Conservation (phyloP, 768 basidiomycete genomes). For the Boletus fagicola region DNA sequence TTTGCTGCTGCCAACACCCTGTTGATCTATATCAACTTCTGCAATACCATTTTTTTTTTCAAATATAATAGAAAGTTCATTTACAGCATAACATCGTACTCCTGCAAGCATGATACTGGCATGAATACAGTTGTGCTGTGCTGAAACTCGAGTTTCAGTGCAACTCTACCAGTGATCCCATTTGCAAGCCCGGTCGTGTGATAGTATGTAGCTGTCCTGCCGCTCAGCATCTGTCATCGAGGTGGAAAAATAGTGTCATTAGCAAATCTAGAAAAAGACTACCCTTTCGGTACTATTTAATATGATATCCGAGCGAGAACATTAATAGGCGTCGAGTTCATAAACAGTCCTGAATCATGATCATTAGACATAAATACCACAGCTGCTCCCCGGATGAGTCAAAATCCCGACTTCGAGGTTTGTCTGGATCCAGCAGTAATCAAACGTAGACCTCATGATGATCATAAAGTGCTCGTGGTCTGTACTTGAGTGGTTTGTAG, state of each 20-base stretch:
- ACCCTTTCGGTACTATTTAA: not conserved
- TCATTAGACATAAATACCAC: not conserved
- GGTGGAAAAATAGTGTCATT: not conserved
- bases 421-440: not conserved
- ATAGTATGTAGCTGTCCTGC: not conserved
- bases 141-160: not conserved
- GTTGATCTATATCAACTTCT: too few species aligned
- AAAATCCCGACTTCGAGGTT: not conserved
- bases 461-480: slow-evolving; percentile 54
- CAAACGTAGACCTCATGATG: slow-evolving; percentile 46
- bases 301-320: not conserved
- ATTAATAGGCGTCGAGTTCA: not conserved
- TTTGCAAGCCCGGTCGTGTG: too few species aligned
- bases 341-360: not conserved
- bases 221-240: not conserved
- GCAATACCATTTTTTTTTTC: too few species aligned
- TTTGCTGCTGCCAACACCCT: too few species aligned
- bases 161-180: not conserved
- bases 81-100: not conserved
- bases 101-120: not conserved
- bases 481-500: slow-evolving; percentile 48
- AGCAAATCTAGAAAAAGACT: not conserved
- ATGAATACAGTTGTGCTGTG: not conserved
- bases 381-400: not conserved
- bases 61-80: too few species aligned